These are phyloP conservation scores for Sinapis alba DNA, from an alignment of 441 rosid genomes.

Conservation along the genomic window DNA sequence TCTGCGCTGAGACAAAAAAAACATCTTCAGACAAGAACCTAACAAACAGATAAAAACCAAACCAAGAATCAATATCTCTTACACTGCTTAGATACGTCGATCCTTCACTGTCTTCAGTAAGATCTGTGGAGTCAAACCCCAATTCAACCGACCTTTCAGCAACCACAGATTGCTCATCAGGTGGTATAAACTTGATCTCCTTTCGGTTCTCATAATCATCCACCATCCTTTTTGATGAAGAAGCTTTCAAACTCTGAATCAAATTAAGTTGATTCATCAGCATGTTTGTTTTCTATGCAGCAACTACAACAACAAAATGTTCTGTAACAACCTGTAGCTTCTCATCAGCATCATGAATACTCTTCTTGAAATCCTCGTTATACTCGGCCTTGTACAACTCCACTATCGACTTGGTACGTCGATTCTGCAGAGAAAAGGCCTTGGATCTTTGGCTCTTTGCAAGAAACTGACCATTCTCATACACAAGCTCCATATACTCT, in stretches of 20 bases:
- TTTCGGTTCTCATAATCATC: conserved; percentile 4
- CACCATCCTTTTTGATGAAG: conserved; percentile 14
- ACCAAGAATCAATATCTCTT: conserved; percentile 26
- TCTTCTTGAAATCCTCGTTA: conserved; percentile 37
- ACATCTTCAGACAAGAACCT: conserved; percentile 18
- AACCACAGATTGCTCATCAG: conserved; percentile 59
- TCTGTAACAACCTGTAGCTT: conserved; percentile 28
- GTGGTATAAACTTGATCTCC: conserved; percentile 35
- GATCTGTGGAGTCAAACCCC: conserved; percentile 8
- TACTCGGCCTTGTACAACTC: conserved; percentile 37
- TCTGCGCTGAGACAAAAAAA: conserved; percentile 24
- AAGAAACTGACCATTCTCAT: conserved; percentile 39
- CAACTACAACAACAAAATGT: not conserved
- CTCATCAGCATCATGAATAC: conserved; percentile 2
- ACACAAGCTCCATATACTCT: conserved; percentile 36
- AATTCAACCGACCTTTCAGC: conserved; percentile 10
- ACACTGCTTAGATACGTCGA: conserved; percentile 46
- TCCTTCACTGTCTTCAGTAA: conserved; percentile 39
- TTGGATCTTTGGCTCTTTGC: conserved; percentile 34
- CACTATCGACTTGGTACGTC: conserved; percentile 31
- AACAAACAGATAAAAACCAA: conserved; percentile 10
- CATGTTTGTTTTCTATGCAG: not conserved
- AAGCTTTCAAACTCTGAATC: conserved; percentile 15
- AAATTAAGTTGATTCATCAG: not conserved
- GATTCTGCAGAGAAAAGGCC: conserved; percentile 10